These are phyloP conservation scores for Mycena vitilis DNA, from an alignment of 768 basidiomycete genomes.

Conservation along the genomic window DNA sequence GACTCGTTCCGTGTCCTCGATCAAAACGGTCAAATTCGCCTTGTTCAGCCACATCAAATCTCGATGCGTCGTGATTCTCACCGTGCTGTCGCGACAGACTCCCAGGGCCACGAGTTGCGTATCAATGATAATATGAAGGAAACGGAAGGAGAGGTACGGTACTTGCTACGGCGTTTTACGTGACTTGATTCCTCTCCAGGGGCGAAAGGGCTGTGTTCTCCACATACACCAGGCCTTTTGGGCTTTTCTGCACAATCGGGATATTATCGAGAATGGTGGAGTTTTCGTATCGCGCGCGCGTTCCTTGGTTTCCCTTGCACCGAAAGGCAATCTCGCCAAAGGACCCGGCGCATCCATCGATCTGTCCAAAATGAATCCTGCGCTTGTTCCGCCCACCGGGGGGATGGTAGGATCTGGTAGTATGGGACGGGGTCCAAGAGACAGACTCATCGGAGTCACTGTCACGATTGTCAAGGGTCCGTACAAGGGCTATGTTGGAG, in stretches of 20 bases:
- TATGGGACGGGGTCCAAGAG: conserved; percentile 84
- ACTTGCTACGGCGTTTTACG: neutral
- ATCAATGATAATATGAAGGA: conserved; percentile 95
- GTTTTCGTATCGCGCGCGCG: conserved; percentile 93
- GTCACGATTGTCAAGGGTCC: conserved; percentile 89
- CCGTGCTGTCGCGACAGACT: conserved; percentile 89
- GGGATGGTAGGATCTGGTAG: conserved; percentile 85
- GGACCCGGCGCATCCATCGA: conserved; percentile 65
- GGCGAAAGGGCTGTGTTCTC: conserved; percentile 88
- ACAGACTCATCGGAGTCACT: conserved; percentile 81
- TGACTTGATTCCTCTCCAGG: conserved; percentile 51
- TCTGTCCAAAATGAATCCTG: conserved; percentile 93
- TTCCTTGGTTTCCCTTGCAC: conserved; percentile 84
- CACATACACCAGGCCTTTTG: conserved; percentile 96
- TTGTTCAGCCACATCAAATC: conserved; percentile 94
- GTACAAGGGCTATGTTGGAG: conserved; percentile 90
- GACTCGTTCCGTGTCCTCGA: conserved; percentile 97
- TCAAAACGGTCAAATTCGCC: conserved; percentile 89
- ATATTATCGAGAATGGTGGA: conserved; percentile 90
- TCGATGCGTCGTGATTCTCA: conserved; percentile 88
- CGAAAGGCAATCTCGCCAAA: conserved; percentile 81
- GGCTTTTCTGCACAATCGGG: conserved; percentile 94
- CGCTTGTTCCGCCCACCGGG: conserved; percentile 69
- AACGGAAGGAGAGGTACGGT: conserved; percentile 80
- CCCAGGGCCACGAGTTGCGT: conserved; percentile 87